Percentiles rank a stretch among this genome's conserved stretches.
These are phyloP conservation scores for Diophrys sp. DNA, from an alignment of 73 alveolate genomes.

Conservation along the genomic window DNA sequence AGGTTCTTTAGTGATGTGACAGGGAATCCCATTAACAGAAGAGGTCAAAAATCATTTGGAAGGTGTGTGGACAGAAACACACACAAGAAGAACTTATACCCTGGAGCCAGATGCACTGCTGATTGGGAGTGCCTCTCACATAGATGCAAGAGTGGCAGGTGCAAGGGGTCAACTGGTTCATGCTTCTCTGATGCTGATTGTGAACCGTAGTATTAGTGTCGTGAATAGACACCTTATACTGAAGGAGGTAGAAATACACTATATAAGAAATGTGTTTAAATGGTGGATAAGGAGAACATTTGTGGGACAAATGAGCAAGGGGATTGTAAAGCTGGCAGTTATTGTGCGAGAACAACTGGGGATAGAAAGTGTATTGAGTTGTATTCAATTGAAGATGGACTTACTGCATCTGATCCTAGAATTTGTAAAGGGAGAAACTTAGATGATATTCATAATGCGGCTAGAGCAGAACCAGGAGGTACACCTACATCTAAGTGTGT, in stretches of 20 bases:
- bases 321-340: neutral
- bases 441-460: neutral
- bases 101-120: neutral
- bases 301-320: neutral
- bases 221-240: neutral
- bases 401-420: neutral
- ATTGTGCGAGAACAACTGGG: constrained; percentile 1
- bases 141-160: neutral
- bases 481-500: neutral
- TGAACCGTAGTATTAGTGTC: neutral
- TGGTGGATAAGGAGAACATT: neutral
- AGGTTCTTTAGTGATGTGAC: neutral
- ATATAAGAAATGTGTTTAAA: neutral
- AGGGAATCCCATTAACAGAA: neutral
- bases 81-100: neutral
- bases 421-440: neutral
- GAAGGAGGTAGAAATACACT: neutral
- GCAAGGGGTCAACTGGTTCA: neutral
- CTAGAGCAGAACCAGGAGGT: neutral
- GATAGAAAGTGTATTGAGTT: neutral
- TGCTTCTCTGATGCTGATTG: neutral
- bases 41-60: neutral
- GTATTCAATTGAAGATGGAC: neutral
- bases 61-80: neutral
- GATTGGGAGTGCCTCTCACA: neutral